These are phyloP conservation scores for Pythium guiyangense DNA, from an alignment of 352 stramenopile species.

Conservation along the genomic window DNA sequence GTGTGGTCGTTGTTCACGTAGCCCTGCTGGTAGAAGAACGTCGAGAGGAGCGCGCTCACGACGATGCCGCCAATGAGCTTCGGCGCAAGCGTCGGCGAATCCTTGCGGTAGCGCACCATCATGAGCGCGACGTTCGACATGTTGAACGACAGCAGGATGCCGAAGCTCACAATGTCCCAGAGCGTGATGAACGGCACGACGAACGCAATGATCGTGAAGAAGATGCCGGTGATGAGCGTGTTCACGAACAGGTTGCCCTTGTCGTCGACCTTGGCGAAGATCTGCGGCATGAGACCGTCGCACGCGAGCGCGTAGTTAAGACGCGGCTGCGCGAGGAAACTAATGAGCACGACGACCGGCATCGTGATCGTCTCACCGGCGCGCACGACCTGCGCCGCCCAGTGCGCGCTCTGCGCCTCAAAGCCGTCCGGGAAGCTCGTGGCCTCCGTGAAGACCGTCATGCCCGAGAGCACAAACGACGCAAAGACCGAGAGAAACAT, in stretches of 20 bases:
- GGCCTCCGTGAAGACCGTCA: conserved; percentile 22
- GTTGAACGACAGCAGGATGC: conserved; percentile 87
- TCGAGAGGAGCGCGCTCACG: conserved; percentile 24
- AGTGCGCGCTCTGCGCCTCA: conserved; percentile 28
- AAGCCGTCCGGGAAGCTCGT: conserved; percentile 41
- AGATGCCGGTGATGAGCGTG: conserved; percentile 55
- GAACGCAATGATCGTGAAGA: conserved; percentile 69
- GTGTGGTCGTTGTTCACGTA: conserved; percentile 43
- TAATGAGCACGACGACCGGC: conserved; percentile 92
- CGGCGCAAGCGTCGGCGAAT: conserved; percentile 35
- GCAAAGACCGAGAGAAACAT: conserved; percentile 62
- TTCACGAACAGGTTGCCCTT: conserved; percentile 82
- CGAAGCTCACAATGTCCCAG: conserved; percentile 88
- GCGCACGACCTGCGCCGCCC: conserved; percentile 47
- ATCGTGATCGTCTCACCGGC: conserved; percentile 79
- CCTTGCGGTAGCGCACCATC: conserved; percentile 60
- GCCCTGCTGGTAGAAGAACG: conserved; percentile 71
- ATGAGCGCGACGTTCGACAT: conserved; percentile 76
- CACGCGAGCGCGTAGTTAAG: conserved; percentile 91
- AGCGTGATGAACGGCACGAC: conserved; percentile 73
- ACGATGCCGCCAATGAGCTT: conserved; percentile 45
- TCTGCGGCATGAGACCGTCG: conserved; percentile 89
- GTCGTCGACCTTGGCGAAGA: conserved; percentile 85
- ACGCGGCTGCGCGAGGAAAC: conserved; percentile 90
- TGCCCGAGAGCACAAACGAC: conserved; percentile 80